Conservation (phyloP, 169 alveolate species). For the Eimeria acervulina region DNA sequence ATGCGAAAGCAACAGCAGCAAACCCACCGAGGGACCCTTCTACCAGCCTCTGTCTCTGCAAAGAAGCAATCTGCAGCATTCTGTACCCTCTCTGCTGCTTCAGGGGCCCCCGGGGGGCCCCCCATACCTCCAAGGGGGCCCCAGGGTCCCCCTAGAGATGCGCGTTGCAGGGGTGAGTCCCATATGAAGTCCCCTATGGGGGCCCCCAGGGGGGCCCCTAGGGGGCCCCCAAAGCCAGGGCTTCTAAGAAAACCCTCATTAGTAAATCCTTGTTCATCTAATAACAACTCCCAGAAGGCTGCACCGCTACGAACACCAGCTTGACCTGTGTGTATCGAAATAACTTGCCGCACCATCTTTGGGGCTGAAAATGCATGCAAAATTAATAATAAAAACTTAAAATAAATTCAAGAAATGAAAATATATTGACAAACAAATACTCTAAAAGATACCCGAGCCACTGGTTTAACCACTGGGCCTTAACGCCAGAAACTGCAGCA, state of each 20-base stretch:
- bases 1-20: background rate
- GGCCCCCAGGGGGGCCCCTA: no score
- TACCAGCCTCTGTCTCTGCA: conserved; percentile 32
- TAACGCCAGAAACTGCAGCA: background rate
- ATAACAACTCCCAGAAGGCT: conserved; percentile 72
- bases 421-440: background rate
- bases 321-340: conserved; percentile 56
- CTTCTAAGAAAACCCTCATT: conserved; percentile 29
- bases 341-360: conserved; percentile 55
- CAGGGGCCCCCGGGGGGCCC: background rate
- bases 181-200: background rate
- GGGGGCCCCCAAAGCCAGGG: no score
- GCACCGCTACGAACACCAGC: conserved; percentile 66
- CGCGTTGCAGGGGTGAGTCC: no score
- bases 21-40: conserved; percentile 64
- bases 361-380: background rate
- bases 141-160: no score
- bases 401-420: no score
- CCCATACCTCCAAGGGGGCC: conserved; percentile 6
- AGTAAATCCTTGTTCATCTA: conserved; percentile 64
- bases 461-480: conserved; percentile 48
- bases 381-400: no score
- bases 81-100: background rate
- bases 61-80: conserved; percentile 43
- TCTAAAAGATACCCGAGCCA: background rate